Evolutionary conservation across 805 yeast genomes (phyloP).

Genomic region (Sugiyamaella smithiae): DNA sequence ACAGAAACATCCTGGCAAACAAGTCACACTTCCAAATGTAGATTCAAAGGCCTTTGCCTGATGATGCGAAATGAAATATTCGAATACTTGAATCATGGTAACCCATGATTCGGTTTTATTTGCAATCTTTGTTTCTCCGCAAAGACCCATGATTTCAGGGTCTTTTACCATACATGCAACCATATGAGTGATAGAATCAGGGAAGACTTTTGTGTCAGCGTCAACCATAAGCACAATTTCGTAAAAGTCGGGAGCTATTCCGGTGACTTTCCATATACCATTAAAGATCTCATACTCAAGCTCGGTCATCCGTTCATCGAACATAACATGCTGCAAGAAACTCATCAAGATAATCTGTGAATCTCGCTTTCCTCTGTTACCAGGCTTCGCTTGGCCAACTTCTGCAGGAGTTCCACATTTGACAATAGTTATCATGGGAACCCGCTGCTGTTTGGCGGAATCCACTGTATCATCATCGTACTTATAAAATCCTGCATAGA

Average conservation of each 20-base stretch:
- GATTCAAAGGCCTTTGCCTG: conserved; percentile 92
- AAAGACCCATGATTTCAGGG: conserved; percentile 84
- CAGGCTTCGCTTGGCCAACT: conserved; percentile 69
- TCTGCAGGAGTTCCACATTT: conserved; percentile 92
- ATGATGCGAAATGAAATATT: conserved; percentile 91
- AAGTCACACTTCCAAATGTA: conserved; percentile 90
- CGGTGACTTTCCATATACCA: conserved; percentile 73
- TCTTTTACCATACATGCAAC: conserved; percentile 82
- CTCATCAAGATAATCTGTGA: conserved; percentile 91
- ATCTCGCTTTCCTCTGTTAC: conserved; percentile 95
- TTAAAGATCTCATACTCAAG: conserved; percentile 76
- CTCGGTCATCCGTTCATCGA: conserved; percentile 92
- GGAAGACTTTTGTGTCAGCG: conserved; percentile 87
- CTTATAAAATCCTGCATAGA: conserved; percentile 89
- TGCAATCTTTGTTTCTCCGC: conserved; percentile 92
- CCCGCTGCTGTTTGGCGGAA: conserved; percentile 71
- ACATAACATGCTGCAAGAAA: conserved; percentile 79
- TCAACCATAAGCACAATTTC: conserved; percentile 89
- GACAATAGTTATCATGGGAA: conserved; percentile 70
- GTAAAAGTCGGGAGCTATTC: conserved; percentile 75
- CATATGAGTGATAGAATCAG: conserved; percentile 87
- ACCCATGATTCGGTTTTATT: conserved; percentile 86
- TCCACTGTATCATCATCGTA: conserved; percentile 77
- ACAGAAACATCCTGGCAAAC: conserved; percentile 94
- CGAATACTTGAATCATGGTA: conserved; percentile 90